These are phyloP conservation scores for Uronychia binucleata DNA, from an alignment of 73 alveolate genomes.

Conservation along the genomic window DNA sequence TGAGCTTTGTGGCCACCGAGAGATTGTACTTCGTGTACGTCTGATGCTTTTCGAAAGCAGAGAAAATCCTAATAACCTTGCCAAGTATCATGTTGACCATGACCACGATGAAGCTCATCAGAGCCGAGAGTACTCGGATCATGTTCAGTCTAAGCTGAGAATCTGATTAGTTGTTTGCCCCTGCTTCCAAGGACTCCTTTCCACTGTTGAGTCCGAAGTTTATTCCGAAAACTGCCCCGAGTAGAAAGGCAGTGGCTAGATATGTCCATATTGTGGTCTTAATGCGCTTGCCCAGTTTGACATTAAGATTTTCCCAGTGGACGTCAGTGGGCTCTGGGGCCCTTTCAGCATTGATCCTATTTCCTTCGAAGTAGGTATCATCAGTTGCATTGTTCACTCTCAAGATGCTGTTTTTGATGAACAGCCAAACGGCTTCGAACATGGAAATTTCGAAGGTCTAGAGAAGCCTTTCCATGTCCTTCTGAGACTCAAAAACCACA, in stretches of 20 bases:
- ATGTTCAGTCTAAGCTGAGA: not conserved
- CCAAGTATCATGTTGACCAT: slow-evolving; percentile 49
- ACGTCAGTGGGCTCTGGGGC: slow-evolving; percentile 89
- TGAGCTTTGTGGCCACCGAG: slow-evolving; percentile 64
- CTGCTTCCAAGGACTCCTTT: slow-evolving; percentile 27
- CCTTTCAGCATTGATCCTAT: slow-evolving; percentile 9
- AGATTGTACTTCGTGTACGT: slow-evolving; percentile 70
- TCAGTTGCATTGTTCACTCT: slow-evolving; percentile 4
- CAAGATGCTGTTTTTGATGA: slow-evolving; percentile 1
- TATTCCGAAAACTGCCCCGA: slow-evolving; percentile 62
- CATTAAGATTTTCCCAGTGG: slow-evolving; percentile 74
- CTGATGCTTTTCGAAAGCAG: slow-evolving; percentile 58
- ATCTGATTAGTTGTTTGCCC: slow-evolving; percentile 7
- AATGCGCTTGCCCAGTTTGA: slow-evolving; percentile 16
- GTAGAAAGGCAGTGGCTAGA: slow-evolving; percentile 34
- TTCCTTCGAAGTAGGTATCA: not conserved
- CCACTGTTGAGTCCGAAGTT: slow-evolving; percentile 36
- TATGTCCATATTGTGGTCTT: slow-evolving; percentile 48
- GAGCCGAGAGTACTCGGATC: slow-evolving; percentile 34
- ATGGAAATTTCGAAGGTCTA: not conserved
- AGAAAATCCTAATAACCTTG: slow-evolving; percentile 31
- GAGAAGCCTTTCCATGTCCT: slow-evolving; percentile 2
- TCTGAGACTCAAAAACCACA: slow-evolving; percentile 10
- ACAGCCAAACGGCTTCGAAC: not conserved
- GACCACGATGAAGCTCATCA: slow-evolving; percentile 58